Evolutionary conservation across 176 grass and related monocot species (phyloP).

Genomic region (Lolium rigidum): DNA sequence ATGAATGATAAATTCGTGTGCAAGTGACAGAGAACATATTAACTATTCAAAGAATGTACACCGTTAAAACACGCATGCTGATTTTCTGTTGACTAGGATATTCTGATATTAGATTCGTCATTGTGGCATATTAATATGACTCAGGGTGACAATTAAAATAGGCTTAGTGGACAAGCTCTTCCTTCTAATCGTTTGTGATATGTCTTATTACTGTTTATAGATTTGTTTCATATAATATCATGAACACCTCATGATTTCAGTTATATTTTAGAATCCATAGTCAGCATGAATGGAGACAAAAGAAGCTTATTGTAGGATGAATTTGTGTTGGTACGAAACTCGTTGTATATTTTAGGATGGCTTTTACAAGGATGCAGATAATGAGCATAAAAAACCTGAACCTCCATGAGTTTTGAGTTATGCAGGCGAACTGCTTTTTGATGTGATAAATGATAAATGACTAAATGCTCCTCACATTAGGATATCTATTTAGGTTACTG

Average conservation of each 20-base stretch:
- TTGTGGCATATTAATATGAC: background rate
- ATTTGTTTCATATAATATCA: background rate
- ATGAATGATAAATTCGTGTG: too few species aligned
- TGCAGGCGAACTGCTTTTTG: conserved; percentile 57
- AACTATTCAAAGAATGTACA: background rate
- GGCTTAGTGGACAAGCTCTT: background rate
- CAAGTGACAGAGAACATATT: too few species aligned
- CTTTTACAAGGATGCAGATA: conserved; percentile 74
- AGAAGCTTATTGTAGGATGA: too few species aligned
- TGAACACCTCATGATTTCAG: background rate
- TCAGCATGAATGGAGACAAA: too few species aligned
- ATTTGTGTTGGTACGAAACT: too few species aligned
- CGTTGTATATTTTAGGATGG: too few species aligned
- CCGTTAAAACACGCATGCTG: background rate
- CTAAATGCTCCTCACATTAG: conserved; percentile 8
- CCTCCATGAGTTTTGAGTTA: conserved; percentile 81
- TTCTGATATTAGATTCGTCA: background rate
- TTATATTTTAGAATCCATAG: background rate
- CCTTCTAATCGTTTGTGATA: background rate
- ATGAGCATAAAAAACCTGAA: conserved; percentile 69
- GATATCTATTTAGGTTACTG: conserved; percentile 6
- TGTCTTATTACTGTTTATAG: background rate
- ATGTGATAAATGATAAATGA: background rate
- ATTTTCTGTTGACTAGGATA: background rate
- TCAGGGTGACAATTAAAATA: background rate